These are phyloP conservation scores for Aspergillus carbonarius DNA, from an alignment of 2,329 filamentous ascomycete species.

Conservation along the genomic window DNA sequence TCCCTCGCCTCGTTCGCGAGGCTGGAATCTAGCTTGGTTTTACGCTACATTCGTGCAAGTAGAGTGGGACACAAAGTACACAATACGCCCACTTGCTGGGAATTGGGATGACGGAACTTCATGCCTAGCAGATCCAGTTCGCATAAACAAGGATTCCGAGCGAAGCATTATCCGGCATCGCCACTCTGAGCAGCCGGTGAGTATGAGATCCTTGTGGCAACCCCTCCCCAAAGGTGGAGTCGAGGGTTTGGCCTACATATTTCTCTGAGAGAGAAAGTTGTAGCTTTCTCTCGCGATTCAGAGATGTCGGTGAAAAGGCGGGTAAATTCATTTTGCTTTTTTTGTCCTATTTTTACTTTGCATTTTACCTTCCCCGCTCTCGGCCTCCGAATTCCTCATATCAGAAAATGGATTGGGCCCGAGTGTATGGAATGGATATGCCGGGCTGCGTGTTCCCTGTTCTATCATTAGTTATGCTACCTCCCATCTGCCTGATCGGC, in stretches of 20 bases:
- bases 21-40: neutral
- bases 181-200: neutral
- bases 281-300: neutral
- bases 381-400: neutral
- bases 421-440: neutral
- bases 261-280: neutral
- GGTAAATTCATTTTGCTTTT: neutral
- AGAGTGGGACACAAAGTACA: neutral
- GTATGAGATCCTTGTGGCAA: neutral
- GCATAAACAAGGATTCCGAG: neutral
- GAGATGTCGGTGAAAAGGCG: neutral
- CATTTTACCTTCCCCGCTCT: neutral
- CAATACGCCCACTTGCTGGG: neutral
- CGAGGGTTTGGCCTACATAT: neutral
- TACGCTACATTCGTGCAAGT: neutral
- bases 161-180: neutral
- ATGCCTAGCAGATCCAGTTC: neutral
- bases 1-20: neutral
- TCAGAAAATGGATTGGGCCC: neutral
- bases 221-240: neutral
- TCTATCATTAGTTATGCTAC: neutral
- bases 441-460: neutral
- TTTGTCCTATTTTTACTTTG: neutral
- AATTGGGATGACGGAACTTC: neutral
- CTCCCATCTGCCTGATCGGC: slow-evolving; percentile 2